Evolutionary conservation across 1,284 basidiomycete genomes (phyloP).

Genomic region (Porodaedalea pini): DNA sequence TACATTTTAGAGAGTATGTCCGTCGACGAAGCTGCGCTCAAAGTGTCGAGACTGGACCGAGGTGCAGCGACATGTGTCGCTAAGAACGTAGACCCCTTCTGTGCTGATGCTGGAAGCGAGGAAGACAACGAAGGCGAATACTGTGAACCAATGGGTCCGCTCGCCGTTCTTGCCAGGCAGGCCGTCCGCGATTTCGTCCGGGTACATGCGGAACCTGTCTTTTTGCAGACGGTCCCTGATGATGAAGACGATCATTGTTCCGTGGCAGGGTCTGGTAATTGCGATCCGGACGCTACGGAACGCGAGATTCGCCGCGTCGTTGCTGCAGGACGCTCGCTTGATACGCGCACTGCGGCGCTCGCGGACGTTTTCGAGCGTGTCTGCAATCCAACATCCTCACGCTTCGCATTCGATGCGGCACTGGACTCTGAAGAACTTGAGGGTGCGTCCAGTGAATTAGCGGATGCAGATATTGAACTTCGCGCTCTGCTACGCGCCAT

Average conservation of each 20-base stretch:
- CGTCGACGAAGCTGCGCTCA: slow-evolving; percentile 45
- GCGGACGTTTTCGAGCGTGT: slow-evolving; percentile 52
- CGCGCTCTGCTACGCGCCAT: slow-evolving; percentile 49
- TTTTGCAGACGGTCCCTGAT: slow-evolving; percentile 45
- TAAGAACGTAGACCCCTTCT: slow-evolving; percentile 11
- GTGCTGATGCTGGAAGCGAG: not conserved
- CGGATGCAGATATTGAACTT: slow-evolving; percentile 27
- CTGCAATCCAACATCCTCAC: slow-evolving; percentile 29
- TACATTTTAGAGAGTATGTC: slow-evolving; percentile 51
- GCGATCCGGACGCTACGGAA: slow-evolving; percentile 36
- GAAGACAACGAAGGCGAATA: not conserved
- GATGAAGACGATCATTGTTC: slow-evolving; percentile 28
- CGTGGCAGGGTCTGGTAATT: slow-evolving; percentile 30
- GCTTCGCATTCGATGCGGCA: not conserved
- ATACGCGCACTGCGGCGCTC: slow-evolving; percentile 50
- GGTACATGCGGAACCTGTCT: slow-evolving; percentile 46
- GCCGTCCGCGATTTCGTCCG: slow-evolving; percentile 49
- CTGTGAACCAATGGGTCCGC: slow-evolving; percentile 30
- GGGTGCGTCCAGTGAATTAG: slow-evolving; percentile 32
- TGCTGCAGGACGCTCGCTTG: slow-evolving; percentile 56
- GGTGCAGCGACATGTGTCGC: slow-evolving; percentile 18
- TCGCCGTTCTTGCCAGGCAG: slow-evolving; percentile 46
- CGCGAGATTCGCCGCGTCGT: slow-evolving; percentile 44
- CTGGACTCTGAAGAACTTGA: slow-evolving; percentile 1
- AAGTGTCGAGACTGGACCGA: slow-evolving; percentile 32